Percentiles rank a stretch among this genome's conserved stretches.
These are phyloP conservation scores for Pseudogymnoascus sp. DNA, from an alignment of 2,329 filamentous ascomycete genomes.

Conservation along the genomic window DNA sequence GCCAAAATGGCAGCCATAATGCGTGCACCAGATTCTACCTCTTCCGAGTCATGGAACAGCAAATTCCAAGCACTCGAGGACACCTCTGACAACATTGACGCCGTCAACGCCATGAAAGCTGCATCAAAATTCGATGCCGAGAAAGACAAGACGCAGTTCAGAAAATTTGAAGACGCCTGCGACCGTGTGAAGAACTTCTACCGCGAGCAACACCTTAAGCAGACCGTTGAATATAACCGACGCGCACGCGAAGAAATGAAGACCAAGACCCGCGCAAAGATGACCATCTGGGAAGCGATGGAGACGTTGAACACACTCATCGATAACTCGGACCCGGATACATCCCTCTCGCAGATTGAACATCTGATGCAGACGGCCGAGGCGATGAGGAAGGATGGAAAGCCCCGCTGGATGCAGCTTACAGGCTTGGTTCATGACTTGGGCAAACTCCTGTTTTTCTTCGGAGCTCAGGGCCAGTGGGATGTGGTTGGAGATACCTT, in stretches of 20 bases:
- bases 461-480: slow-evolving; percentile 77
- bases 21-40: slow-evolving; percentile 25
- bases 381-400: slow-evolving; percentile 76
- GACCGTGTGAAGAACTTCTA: slow-evolving; percentile 85
- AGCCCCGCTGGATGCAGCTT: slow-evolving; percentile 74
- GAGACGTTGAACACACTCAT: slow-evolving; percentile 85
- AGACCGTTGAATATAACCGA: slow-evolving; percentile 79
- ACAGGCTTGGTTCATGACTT: slow-evolving; percentile 70
- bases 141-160: slow-evolving; percentile 74
- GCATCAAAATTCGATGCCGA: slow-evolving; percentile 61
- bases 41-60: slow-evolving; percentile 11
- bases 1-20: slow-evolving; percentile 26
- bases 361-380: slow-evolving; percentile 80
- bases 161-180: slow-evolving; percentile 76
- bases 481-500: slow-evolving; percentile 82
- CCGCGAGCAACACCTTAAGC: slow-evolving; percentile 61
- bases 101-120: slow-evolving; percentile 47
- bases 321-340: slow-evolving; percentile 80
- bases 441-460: slow-evolving; percentile 71
- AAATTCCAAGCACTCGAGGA: slow-evolving; percentile 33
- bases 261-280: slow-evolving; percentile 55
- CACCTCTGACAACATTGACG: slow-evolving; percentile 43
- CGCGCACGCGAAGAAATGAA: slow-evolving; percentile 67
- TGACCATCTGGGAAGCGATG: slow-evolving; percentile 85
- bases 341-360: slow-evolving; percentile 76